phyloP scores from a whole-genome alignment of 306 rosid species.

The Lagenaria siceraria region DNA sequence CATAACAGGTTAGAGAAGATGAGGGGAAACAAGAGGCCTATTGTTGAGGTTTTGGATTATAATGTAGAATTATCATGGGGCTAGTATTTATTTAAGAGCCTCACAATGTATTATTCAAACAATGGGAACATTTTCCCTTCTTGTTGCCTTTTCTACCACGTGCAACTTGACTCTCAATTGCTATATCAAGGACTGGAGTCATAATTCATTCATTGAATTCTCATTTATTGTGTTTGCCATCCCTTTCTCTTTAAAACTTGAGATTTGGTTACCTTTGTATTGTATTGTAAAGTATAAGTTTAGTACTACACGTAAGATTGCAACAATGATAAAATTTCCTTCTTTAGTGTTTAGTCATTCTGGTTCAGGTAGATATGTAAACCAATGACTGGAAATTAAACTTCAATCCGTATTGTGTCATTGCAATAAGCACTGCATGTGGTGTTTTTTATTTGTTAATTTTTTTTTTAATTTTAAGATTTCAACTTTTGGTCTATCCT shows the following conservation, averaged over 20 bases:
- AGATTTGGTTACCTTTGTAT: neutral
- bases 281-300: too few relatives aligned
- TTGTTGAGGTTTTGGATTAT: neutral
- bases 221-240: neutral
- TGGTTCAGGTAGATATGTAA: too few relatives aligned
- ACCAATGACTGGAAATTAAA: too few relatives aligned
- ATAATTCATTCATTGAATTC: neutral
- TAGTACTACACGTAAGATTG: too few relatives aligned
- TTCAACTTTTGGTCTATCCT: too few relatives aligned
- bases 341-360: too few relatives aligned
- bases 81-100: neutral
- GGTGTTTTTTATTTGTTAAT: too few relatives aligned
- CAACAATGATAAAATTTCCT: too few relatives aligned
- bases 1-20: conserved; percentile 6
- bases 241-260: neutral
- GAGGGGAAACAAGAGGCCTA: neutral
- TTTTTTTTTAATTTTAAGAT: too few relatives aligned
- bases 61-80: neutral
- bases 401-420: too few relatives aligned
- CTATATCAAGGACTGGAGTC: neutral
- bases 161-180: neutral
- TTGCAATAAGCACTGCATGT: too few relatives aligned
- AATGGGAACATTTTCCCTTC: neutral
- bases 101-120: conserved; percentile 7
- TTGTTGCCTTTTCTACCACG: neutral